Evolutionary conservation across 257 asterid genomes (phyloP).

Genomic region (Penstemon barbatus): DNA sequence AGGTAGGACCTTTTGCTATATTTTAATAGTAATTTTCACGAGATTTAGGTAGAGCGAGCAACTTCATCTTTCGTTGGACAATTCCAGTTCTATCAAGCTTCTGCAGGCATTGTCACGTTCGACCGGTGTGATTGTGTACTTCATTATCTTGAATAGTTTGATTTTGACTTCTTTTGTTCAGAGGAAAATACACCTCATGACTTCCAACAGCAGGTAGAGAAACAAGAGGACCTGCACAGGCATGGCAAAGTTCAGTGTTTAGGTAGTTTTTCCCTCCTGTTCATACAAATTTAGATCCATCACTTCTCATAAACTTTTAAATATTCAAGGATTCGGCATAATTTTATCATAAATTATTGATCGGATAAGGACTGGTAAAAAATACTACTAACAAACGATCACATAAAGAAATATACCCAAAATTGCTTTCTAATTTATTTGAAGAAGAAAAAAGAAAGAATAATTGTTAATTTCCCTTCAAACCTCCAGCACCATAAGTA

Average conservation of each 20-base stretch:
- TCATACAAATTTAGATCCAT: conserved; percentile 22
- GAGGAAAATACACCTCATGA: conserved; percentile 81
- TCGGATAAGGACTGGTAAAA: background rate
- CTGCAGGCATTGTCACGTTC: conserved; percentile 60
- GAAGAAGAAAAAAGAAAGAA: conserved; percentile 7
- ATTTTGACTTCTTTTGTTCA: background rate
- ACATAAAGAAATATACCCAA: conserved; percentile 14
- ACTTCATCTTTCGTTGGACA: conserved; percentile 36
- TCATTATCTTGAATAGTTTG: background rate
- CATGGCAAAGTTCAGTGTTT: conserved; percentile 90
- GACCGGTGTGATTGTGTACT: conserved; percentile 48
- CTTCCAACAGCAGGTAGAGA: conserved; percentile 79
- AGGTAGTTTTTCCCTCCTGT: conserved; percentile 59
- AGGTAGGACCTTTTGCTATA: conserved; percentile 42
- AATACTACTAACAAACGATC: conserved; percentile 4
- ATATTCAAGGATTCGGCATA: background rate
- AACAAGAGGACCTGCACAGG: conserved; percentile 97
- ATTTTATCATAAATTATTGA: background rate
- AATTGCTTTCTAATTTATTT: background rate
- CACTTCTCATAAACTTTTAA: background rate
- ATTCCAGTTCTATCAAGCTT: conserved; percentile 53
- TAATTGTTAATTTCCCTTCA: too few species aligned
- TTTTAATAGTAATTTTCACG: background rate
- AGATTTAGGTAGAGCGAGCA: conserved; percentile 44
- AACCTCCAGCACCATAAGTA: too few species aligned